Conservation (phyloP, 306 rosid species). For the Hippophae gyantsensis region DNA sequence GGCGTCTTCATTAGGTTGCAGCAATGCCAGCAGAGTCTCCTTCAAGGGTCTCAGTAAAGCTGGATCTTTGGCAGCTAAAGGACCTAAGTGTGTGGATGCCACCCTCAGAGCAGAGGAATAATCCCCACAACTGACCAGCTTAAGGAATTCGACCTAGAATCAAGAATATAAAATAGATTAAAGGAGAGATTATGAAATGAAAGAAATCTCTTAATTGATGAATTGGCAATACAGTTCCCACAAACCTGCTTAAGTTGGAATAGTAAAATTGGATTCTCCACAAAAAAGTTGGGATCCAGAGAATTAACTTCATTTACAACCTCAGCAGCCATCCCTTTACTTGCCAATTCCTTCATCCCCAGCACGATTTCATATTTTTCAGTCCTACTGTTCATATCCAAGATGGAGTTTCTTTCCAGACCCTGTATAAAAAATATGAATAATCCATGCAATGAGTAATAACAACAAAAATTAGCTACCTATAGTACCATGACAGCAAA, state of each 20-base stretch:
- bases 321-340: conserved; percentile 89
- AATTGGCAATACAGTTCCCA: conserved; percentile 15
- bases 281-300: conserved; percentile 67
- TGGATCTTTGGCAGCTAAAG: conserved; percentile 76
- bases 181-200: neutral
- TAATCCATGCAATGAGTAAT: neutral
- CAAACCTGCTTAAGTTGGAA: conserved; percentile 92
- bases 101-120: conserved; percentile 71
- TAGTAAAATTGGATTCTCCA: conserved; percentile 62
- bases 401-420: conserved; percentile 36
- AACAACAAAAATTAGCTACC: neutral
- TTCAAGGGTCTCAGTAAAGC: conserved; percentile 72
- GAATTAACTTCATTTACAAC: conserved; percentile 72
- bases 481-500: neutral
- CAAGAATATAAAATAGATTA: conserved; percentile 17
- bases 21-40: conserved; percentile 85
- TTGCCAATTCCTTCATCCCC: conserved; percentile 83
- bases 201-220: neutral
- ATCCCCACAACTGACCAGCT: conserved; percentile 80
- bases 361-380: conserved; percentile 73
- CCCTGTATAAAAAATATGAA: conserved; percentile 37
- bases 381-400: conserved; percentile 38
- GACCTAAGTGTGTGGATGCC: conserved; percentile 89
- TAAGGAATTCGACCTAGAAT: conserved; percentile 89
- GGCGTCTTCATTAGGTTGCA: conserved; percentile 65